Percentiles rank a stretch among this genome's conserved stretches.
phyloP scores from a whole-genome alignment of 2,329 filamentous ascomycete species.

The Calonectria ilicicola region DNA sequence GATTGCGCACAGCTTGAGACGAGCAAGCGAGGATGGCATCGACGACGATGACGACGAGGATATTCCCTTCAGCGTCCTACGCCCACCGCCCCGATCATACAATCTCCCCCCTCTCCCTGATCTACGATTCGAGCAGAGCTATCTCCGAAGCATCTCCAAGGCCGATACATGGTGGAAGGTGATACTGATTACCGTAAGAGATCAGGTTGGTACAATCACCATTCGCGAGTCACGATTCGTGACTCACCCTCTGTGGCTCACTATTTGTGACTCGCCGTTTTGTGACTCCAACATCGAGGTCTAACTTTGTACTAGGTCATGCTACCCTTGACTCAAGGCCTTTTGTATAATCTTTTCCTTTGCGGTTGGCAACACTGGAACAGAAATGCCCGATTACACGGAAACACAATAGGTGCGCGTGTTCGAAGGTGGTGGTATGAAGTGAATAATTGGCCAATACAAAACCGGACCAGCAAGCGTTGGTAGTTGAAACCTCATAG shows the following conservation, averaged over 20 bases:
- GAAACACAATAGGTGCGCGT: constrained; percentile 80
- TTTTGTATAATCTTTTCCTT: constrained; percentile 87
- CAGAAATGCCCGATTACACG: constrained; percentile 79
- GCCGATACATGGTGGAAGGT: constrained; percentile 86
- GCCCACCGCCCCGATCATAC: constrained; percentile 60
- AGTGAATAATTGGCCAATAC: constrained; percentile 90
- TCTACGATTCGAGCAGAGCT: constrained; percentile 97
- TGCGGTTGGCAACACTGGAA: constrained; percentile 95
- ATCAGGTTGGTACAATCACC: constrained; percentile 74
- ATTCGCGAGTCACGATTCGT: no score
- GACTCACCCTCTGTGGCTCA: no score
- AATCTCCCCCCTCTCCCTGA: constrained; percentile 80
- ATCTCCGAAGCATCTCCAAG: constrained; percentile 86
- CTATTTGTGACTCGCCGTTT: no score
- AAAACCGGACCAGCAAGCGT: constrained; percentile 47
- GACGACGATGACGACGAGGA: constrained; percentile 67
- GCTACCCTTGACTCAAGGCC: constrained; percentile 88
- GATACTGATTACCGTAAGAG: constrained; percentile 84
- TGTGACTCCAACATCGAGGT: no score
- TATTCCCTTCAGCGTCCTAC: constrained; percentile 75
- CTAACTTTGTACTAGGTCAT: constrained; percentile 68
- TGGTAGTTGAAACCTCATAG: neutral
- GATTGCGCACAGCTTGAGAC: constrained; percentile 37
- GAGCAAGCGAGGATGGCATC: constrained; percentile 47
- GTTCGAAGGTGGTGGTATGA: constrained; percentile 94